Evolutionary conservation across 768 basidiomycete species (phyloP).

Genomic region (Cystobasidium onofrii): DNA sequence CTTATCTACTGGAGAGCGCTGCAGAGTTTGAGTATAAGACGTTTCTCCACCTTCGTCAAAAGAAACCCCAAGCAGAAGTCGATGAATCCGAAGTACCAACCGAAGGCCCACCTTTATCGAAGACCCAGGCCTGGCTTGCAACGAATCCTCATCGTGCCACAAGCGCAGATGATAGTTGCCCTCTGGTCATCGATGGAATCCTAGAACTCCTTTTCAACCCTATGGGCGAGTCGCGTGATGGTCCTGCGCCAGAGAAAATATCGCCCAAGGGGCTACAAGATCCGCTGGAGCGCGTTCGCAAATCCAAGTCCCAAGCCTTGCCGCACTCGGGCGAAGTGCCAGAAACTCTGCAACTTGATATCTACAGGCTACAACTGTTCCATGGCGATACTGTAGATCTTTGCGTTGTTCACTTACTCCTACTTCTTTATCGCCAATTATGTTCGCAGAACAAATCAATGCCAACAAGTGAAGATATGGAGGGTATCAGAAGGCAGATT

Average conservation of each 20-base stretch:
- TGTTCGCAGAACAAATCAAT: conserved; percentile 45
- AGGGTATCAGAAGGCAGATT: conserved; percentile 64
- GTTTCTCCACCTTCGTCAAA: conserved; percentile 32
- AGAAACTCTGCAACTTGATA: conserved; percentile 79
- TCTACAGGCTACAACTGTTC: conserved; percentile 58
- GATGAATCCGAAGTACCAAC: neutral
- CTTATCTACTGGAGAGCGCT: conserved; percentile 73
- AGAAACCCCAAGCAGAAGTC: neutral
- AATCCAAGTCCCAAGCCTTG: neutral
- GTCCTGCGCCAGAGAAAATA: neutral
- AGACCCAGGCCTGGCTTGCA: conserved; percentile 46
- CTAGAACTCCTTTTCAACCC: conserved; percentile 59
- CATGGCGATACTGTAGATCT: conserved; percentile 67
- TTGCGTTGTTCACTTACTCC: conserved; percentile 67
- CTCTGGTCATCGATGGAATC: conserved; percentile 41
- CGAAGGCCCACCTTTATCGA: neutral
- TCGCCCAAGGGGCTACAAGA: neutral
- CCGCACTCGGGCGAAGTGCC: conserved; percentile 48
- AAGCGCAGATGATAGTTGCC: neutral
- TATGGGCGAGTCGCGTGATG: neutral
- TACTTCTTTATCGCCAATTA: conserved; percentile 71
- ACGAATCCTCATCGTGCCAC: conserved; percentile 49
- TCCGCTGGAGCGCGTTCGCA: conserved; percentile 37
- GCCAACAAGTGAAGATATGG: conserved; percentile 48
- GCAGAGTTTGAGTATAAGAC: conserved; percentile 61